Base-by-base conservation (phyloP, 805 yeast species). In the Pichia occidentalis region DNA sequence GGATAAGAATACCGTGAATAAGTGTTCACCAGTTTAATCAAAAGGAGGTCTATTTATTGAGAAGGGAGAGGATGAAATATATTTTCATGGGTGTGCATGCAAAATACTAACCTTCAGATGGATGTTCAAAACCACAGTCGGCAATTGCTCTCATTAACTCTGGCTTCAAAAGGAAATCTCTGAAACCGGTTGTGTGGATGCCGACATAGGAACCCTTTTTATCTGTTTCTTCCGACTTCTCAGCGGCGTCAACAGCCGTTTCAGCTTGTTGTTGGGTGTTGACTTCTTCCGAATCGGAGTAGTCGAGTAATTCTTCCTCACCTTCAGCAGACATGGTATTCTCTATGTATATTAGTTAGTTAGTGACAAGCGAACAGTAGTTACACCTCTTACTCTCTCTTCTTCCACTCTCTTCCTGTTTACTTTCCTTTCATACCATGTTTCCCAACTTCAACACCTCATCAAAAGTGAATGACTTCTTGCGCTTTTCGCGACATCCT, bases 81-180 rank as follows among this genome's bases (percentile, higher is more conserved):
- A n/a, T n/a, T n/a, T n/a, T n/a, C n/a, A n/a, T n/a, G n/a, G n/a
- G n/a, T n/a, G n/a, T n/a, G n/a, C n/a, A n/a, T n/a, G n/a, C n/a
- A n/a, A n/a, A n/a, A 45, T 51, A 80, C 92, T 75, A 68, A 84
- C 92, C 94, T 81, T 90, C 98, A 50, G 96, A 86, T 50, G 98
- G 98, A 71, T 90, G 98, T 72, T 90, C 98, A 62, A 90, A 90
- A 73, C 98, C 98, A 73, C 97, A 87, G 68, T 90, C 98, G 51
- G 88, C 94, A 60, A 90, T 90, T 49, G 98, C 98, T 68, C 98
- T 83, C 57, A 90, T 74, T 52, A 90, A 75, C 70, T 92, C 98
- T 23, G 97, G 97, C 70, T 92, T 92, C 65, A 90, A 75, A 58
- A 92, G 70, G 67, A 90, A 90, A 69, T 92, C 98, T 67, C 94